phyloP scores from a whole-genome alignment of 106 monocot genomes.

The Allium sativum region DNA sequence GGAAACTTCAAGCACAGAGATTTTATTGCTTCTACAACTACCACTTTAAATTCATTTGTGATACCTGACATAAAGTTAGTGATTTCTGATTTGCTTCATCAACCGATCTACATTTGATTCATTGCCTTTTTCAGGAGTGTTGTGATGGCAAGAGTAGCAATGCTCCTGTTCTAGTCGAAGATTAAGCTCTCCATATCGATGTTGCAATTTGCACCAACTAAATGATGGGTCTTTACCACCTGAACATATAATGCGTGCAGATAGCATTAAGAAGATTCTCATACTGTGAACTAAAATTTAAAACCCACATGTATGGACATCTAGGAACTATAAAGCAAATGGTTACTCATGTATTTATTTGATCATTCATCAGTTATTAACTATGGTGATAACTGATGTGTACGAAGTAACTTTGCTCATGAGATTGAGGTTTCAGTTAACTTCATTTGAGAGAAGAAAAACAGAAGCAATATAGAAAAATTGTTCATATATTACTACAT shows the following conservation, averaged over 20 bases:
- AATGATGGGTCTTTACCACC: constrained; percentile 94
- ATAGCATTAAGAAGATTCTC: too few species aligned
- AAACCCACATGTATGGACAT: too few species aligned
- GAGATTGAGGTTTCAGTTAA: too few species aligned
- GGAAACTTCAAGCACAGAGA: constrained; percentile 96
- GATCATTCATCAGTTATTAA: too few species aligned
- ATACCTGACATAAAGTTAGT: constrained; percentile 99
- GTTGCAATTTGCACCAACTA: constrained; percentile 95
- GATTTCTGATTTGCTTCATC: constrained; percentile 99
- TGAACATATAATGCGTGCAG: constrained; percentile 13
- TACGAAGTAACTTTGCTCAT: too few species aligned
- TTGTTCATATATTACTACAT: too few species aligned
- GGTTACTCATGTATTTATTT: too few species aligned
- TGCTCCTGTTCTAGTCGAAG: constrained; percentile 96
- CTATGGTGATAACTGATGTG: too few species aligned
- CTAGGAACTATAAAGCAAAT: too few species aligned
- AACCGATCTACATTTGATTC: constrained; percentile 95
- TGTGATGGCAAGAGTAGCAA: constrained; percentile 99
- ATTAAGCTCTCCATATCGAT: constrained; percentile 99
- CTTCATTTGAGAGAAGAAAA: too few species aligned
- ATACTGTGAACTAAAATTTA: too few species aligned
- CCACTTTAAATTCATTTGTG: constrained; percentile 99
- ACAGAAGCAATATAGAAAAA: too few species aligned
- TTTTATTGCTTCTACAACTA: constrained; percentile 96
- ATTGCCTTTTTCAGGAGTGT: constrained; percentile 95